These are phyloP conservation scores for Piper longum DNA, from an alignment of 164 flowering plant genomes.

Conservation along the genomic window DNA sequence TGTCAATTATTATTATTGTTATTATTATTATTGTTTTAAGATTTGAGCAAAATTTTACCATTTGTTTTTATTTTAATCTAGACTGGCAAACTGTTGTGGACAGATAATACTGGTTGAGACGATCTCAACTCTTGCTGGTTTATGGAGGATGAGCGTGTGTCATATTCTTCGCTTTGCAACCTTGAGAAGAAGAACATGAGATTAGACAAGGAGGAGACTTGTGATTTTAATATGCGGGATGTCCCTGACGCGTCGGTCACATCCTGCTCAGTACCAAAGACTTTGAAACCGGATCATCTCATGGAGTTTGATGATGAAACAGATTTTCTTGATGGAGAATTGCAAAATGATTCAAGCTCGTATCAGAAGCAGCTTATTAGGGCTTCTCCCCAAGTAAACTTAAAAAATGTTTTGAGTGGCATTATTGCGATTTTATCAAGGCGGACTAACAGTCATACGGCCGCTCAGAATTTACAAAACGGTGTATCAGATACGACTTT, in stretches of 20 bases:
- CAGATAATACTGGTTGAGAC: too few relatives aligned
- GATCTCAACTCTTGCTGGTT: slow-evolving; percentile 10
- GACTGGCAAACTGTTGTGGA: too few relatives aligned
- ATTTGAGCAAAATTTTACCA: too few relatives aligned
- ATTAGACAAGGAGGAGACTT: slow-evolving; percentile 22
- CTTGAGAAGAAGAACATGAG: slow-evolving; percentile 24
- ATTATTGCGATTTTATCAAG: slow-evolving; percentile 69
- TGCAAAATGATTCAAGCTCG: slow-evolving; percentile 20
- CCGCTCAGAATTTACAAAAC: slow-evolving; percentile 10
- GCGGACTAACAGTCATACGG: slow-evolving; percentile 20
- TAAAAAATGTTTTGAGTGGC: slow-evolving; percentile 77
- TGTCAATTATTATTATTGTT: too few relatives aligned
- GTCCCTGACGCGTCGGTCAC: slow-evolving; percentile 12
- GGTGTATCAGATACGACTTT: slow-evolving; percentile 48
- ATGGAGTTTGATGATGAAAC: slow-evolving; percentile 25
- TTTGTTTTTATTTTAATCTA: too few relatives aligned
- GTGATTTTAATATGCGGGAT: slow-evolving; percentile 25
- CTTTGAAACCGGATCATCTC: slow-evolving; percentile 21
- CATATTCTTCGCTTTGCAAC: slow-evolving; percentile 42
- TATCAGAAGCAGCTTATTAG: slow-evolving; percentile 8
- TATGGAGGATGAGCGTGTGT: slow-evolving; percentile 27
- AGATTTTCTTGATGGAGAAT: slow-evolving; percentile 42
- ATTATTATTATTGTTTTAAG: too few relatives aligned
- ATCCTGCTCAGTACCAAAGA: slow-evolving; percentile 10
- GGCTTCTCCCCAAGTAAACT: slow-evolving; percentile 52